Conservation (phyloP, 2,329 filamentous ascomycete genomes). For the Cucurbitaria berberidis region DNA sequence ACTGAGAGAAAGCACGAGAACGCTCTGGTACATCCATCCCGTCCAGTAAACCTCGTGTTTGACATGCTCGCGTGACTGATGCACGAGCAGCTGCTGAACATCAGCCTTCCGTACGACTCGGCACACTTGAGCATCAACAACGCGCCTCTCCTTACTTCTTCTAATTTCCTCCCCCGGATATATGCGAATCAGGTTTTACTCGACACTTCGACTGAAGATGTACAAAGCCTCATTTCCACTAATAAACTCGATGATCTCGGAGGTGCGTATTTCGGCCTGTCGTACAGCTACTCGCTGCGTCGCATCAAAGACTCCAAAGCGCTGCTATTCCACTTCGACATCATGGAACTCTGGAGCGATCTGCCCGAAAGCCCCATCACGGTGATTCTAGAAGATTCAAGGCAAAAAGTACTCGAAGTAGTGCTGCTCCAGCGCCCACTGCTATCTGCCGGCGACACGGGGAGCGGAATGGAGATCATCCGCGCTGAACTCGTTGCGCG, state of each 20-base stretch:
- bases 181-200: constrained; percentile 38
- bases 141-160: constrained; percentile 23
- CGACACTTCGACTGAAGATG: constrained; percentile 22
- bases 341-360: constrained; percentile 32
- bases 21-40: constrained; percentile 27
- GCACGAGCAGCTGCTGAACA: constrained; percentile 35
- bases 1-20: constrained; percentile 32
- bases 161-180: constrained; percentile 29
- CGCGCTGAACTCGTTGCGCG: constrained; percentile 22
- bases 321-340: constrained; percentile 38
- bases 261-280: constrained; percentile 35
- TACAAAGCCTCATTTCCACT: constrained; percentile 21
- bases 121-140: constrained; percentile 36
- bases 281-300: constrained; percentile 36
- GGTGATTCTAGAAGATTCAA: constrained; percentile 18
- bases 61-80: not conserved
- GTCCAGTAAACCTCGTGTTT: not conserved
- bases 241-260: constrained; percentile 32
- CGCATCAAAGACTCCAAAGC: constrained; percentile 22
- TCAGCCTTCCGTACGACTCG: constrained; percentile 37
- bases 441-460: constrained; percentile 25
- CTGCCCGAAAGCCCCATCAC: constrained; percentile 16
- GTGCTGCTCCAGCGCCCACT: constrained; percentile 35
- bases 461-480: constrained; percentile 33
- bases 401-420: constrained; percentile 39